Conservation (phyloP, 306 rosid genomes). For the Vicia sativa region DNA sequence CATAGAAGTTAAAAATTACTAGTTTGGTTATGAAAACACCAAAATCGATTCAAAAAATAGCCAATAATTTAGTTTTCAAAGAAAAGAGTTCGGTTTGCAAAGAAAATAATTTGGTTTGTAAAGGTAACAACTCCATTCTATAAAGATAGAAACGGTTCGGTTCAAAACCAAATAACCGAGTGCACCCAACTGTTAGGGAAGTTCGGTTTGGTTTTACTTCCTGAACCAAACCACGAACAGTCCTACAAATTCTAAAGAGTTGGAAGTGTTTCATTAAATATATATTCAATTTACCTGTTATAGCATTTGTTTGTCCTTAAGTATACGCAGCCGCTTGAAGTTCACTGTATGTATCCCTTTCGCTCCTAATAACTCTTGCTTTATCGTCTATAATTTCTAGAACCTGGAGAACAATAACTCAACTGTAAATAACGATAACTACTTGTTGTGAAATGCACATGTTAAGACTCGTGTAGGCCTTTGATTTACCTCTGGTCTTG, state of each 20-base stretch:
- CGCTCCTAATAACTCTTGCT: conserved; percentile 78
- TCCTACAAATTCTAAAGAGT: conserved; percentile 3
- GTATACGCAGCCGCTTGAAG: conserved; percentile 60
- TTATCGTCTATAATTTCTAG: conserved; percentile 67
- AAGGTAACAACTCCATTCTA: background rate
- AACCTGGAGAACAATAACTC: conserved; percentile 56
- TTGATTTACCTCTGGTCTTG: conserved; percentile 85
- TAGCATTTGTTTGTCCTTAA: conserved; percentile 40
- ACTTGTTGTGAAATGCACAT: background rate
- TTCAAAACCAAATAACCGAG: background rate
- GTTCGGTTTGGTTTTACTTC: background rate
- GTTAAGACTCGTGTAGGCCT: background rate
- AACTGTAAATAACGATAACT: conserved; percentile 30
- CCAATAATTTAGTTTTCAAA: background rate
- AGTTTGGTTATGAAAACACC: background rate
- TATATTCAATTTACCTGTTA: conserved; percentile 44
- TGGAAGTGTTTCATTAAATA: background rate
- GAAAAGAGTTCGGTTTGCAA: background rate
- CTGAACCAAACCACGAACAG: background rate
- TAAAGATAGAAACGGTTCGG: background rate
- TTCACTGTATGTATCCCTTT: conserved; percentile 57
- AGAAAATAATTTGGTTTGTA: background rate
- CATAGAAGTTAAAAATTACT: background rate
- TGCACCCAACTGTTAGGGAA: background rate
- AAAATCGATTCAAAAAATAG: background rate